phyloP scores from a whole-genome alignment of 495 filamentous ascomycete genomes.

The Penicillium atrosanguineum region DNA sequence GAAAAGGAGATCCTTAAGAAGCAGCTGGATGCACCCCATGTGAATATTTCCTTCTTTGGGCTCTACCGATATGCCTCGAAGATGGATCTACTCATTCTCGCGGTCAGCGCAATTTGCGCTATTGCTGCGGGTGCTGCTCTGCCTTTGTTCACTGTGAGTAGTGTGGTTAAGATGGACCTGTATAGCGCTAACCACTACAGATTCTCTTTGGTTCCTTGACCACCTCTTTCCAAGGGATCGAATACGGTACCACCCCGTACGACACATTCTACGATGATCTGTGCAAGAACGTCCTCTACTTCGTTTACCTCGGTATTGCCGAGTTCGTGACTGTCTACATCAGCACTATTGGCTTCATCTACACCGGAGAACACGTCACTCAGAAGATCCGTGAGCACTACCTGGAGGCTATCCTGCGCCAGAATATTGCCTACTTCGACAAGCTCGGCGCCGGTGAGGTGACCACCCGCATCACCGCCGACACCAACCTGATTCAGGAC shows the following conservation, averaged over 20 bases:
- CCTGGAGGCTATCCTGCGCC: slow-evolving; percentile 75
- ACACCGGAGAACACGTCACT: slow-evolving; percentile 85
- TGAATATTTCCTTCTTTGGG: slow-evolving; percentile 61
- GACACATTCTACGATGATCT: slow-evolving; percentile 60
- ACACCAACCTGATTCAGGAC: slow-evolving; percentile 86
- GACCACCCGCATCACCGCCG: slow-evolving; percentile 86
- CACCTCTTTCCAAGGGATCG: slow-evolving; percentile 66
- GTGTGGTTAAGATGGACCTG: background rate
- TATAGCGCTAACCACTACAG: slow-evolving; percentile 14
- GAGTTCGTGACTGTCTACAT: slow-evolving; percentile 82
- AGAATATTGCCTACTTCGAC: slow-evolving; percentile 93
- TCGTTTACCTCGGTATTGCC: slow-evolving; percentile 83
- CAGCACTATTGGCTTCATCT: slow-evolving; percentile 85
- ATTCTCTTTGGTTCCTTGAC: slow-evolving; percentile 75
- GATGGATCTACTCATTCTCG: slow-evolving; percentile 71
- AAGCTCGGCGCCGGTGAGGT: slow-evolving; percentile 89
- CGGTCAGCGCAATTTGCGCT: slow-evolving; percentile 60
- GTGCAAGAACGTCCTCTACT: slow-evolving; percentile 71
- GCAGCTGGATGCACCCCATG: slow-evolving; percentile 67
- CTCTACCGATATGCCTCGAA: slow-evolving; percentile 79
- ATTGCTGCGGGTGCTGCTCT: slow-evolving; percentile 78
- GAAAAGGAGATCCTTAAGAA: slow-evolving; percentile 66
- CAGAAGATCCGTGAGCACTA: slow-evolving; percentile 84
- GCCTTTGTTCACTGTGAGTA: slow-evolving; percentile 78
- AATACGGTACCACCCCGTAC: slow-evolving; percentile 42